Percentiles rank a stretch among this genome's conserved stretches.
phyloP scores from a whole-genome alignment of 257 asterid species.

The Ocimum tenuiflorum region DNA sequence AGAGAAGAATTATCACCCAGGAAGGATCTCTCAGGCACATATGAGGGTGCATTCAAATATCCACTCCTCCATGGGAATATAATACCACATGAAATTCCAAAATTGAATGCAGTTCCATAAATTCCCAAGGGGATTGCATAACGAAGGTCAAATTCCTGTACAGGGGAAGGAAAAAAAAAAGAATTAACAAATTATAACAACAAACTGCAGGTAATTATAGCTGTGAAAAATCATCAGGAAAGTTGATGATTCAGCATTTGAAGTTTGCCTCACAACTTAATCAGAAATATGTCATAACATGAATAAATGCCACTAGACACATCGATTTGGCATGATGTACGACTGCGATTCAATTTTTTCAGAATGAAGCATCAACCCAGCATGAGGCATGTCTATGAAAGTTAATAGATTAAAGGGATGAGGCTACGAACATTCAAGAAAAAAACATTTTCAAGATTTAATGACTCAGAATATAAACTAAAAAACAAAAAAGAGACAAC shows the following conservation, averaged over 20 bases:
- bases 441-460: not conserved
- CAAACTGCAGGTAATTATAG: not conserved
- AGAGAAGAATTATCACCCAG: conserved; percentile 76
- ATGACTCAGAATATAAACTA: not conserved
- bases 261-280: conserved; percentile 1
- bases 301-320: not conserved
- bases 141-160: conserved; percentile 81
- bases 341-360: not conserved
- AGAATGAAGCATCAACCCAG: not conserved
- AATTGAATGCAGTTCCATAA: conserved; percentile 61
- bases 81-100: conserved; percentile 74
- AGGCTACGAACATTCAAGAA: conserved; percentile 2
- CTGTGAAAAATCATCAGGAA: not conserved
- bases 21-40: conserved; percentile 73
- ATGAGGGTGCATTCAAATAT: conserved; percentile 42
- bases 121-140: conserved; percentile 80
- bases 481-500: not conserved
- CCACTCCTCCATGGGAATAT: conserved; percentile 80
- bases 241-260: not conserved
- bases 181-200: not conserved
- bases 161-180: conserved; percentile 8
- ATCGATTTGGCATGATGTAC: not conserved
- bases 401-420: not conserved
- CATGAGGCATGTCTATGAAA: not conserved
- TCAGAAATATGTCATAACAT: not conserved